phyloP scores from a whole-genome alignment of 768 basidiomycete genomes.

The Kwoniella bestiolae region DNA sequence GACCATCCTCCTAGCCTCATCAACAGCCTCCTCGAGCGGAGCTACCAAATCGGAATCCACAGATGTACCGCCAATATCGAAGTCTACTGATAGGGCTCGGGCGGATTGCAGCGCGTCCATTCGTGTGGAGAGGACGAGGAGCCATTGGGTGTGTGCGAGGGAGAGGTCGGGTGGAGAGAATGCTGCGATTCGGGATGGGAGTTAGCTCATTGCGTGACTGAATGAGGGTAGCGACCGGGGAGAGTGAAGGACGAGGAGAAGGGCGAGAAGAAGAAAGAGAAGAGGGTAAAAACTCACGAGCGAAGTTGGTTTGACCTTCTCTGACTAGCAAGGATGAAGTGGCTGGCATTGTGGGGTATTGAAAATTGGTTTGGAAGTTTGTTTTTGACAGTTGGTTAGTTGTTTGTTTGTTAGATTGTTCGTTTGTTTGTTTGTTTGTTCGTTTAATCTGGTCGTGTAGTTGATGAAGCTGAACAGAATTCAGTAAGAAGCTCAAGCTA shows the following conservation, averaged over 20 bases:
- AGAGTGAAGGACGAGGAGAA: too few species aligned
- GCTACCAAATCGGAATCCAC: constrained; percentile 24
- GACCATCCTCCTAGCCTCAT: constrained; percentile 45
- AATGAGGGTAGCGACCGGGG: too few species aligned
- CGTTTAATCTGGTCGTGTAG: too few species aligned
- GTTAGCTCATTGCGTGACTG: too few species aligned
- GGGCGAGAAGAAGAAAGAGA: too few species aligned
- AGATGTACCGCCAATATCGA: constrained; percentile 36
- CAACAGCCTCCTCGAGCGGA: constrained; percentile 37
- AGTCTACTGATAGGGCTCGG: constrained; percentile 17
- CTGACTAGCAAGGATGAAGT: constrained; percentile 31
- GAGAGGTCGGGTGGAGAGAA: constrained; percentile 36
- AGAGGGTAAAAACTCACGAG: constrained; percentile 28
- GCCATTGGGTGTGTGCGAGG: constrained; percentile 38
- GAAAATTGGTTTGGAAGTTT: too few species aligned
- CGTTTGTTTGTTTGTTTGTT: too few species aligned
- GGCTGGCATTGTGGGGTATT: constrained; percentile 19
- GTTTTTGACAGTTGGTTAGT: not conserved
- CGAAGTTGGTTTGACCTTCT: constrained; percentile 35
- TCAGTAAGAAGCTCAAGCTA: not conserved
- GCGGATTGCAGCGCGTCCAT: constrained; percentile 21
- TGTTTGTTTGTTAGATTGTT: too few species aligned
- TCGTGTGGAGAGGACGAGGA: constrained; percentile 26
- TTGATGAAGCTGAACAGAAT: not conserved
- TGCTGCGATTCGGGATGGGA: too few species aligned